phyloP scores from a whole-genome alignment of 1,284 basidiomycete species.

The Moesziomyces sp. region DNA sequence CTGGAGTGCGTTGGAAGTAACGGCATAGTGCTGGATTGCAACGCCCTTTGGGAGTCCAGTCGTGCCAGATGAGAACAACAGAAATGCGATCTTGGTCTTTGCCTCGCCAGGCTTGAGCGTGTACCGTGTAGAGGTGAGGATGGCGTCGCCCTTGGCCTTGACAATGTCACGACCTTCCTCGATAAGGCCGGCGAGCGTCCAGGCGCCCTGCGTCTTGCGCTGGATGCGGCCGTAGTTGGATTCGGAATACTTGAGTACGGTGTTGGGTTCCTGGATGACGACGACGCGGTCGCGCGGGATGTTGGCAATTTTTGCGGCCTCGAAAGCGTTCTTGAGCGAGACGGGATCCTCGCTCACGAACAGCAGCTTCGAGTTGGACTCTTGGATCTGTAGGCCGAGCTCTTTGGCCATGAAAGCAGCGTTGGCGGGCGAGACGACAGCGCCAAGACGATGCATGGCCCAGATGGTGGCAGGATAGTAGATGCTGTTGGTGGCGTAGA shows the following conservation, averaged over 20 bases:
- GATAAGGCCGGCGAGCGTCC: constrained; percentile 72
- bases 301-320: constrained; percentile 72
- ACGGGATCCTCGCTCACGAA: constrained; percentile 73
- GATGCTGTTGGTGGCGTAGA: constrained; percentile 56
- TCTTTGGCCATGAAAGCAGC: constrained; percentile 78
- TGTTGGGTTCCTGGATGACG: constrained; percentile 42
- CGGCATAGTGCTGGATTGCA: constrained; percentile 62
- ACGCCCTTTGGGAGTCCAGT: constrained; percentile 68
- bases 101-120: constrained; percentile 75
- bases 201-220: constrained; percentile 48
- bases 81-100: constrained; percentile 70
- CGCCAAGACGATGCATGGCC: constrained; percentile 80
- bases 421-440: constrained; percentile 78
- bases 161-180: constrained; percentile 70
- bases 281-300: constrained; percentile 70
- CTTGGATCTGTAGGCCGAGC: constrained; percentile 70
- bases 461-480: constrained; percentile 80
- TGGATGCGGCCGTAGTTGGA: constrained; percentile 46
- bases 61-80: constrained; percentile 68
- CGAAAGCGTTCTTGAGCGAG: constrained; percentile 69
- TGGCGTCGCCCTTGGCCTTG: constrained; percentile 64
- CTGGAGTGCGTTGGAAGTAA: constrained; percentile 59
- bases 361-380: constrained; percentile 73
- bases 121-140: constrained; percentile 69
- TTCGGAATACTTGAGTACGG: constrained; percentile 36